phyloP scores from a whole-genome alignment of 352 stramenopile genomes.

The Phytophthora cajani region DNA sequence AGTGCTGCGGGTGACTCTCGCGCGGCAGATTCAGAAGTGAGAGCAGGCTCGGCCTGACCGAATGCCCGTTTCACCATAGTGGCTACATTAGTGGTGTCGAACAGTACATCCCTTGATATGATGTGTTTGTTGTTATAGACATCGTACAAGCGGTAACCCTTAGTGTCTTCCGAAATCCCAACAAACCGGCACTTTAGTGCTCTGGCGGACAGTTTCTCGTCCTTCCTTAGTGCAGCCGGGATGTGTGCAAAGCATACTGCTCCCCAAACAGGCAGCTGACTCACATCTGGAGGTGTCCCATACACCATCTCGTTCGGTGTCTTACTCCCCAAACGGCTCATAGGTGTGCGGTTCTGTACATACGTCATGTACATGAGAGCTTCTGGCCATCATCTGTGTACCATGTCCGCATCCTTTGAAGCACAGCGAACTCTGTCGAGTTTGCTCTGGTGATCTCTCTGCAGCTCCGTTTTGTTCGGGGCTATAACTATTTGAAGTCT shows the following conservation, averaged over 20 bases:
- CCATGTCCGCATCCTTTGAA: too few species aligned
- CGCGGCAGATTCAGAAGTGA: conserved; percentile 10
- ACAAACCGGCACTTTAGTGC: conserved; percentile 15
- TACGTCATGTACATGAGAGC: not conserved
- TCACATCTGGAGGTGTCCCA: conserved; percentile 5
- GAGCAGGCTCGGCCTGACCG: not conserved
- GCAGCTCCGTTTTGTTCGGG: too few species aligned
- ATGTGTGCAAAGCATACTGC: conserved; percentile 14
- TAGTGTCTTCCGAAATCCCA: conserved; percentile 14
- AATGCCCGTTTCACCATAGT: conserved; percentile 5
- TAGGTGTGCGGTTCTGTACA: conserved; percentile 19
- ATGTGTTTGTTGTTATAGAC: conserved; percentile 23
- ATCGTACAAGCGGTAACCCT: conserved; percentile 4
- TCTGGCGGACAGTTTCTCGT: conserved; percentile 9
- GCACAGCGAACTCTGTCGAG: too few species aligned
- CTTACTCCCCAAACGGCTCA: conserved; percentile 4
- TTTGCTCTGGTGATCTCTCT: too few species aligned
- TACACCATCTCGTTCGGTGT: conserved; percentile 11
- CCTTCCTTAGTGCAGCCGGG: not conserved
- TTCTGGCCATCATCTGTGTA: too few species aligned
- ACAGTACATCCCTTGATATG: not conserved
- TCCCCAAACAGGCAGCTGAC: not conserved
- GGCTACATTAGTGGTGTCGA: conserved; percentile 14
- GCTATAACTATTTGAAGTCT: too few species aligned
- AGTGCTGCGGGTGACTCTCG: not conserved